Evolutionary conservation across 140 eudicot genomes (phyloP).

Genomic region (Cichorium intybus): DNA sequence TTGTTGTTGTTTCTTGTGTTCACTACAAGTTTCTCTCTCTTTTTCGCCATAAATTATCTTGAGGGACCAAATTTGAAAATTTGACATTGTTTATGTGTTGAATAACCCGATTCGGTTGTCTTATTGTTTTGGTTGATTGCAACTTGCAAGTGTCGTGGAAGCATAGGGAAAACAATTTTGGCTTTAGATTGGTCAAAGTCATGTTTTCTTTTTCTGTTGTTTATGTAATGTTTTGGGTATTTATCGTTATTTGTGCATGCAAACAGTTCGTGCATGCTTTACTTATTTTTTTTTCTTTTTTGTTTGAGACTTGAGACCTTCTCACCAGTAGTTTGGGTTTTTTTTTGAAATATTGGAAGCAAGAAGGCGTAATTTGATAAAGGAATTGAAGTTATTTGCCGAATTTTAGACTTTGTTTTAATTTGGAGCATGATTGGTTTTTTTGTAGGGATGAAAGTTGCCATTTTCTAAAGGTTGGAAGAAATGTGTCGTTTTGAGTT

Average conservation of each 20-base stretch:
- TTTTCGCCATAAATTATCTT: constrained; percentile 8
- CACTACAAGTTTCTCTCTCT: constrained; percentile 17
- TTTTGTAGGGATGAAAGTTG: not conserved
- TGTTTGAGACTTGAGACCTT: not conserved
- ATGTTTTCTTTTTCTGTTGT: not conserved
- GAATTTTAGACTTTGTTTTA: not conserved
- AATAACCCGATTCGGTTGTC: constrained; percentile 26
- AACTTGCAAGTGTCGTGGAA: constrained; percentile 16
- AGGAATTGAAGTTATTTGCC: not conserved
- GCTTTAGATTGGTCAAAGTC: constrained; percentile 16
- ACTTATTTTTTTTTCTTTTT: not conserved
- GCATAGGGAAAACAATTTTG: constrained; percentile 23
- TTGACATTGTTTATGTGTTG: constrained; percentile 18
- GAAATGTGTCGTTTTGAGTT: not conserved
- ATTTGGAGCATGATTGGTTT: not conserved
- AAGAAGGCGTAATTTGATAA: not conserved
- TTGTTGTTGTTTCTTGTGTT: constrained; percentile 53
- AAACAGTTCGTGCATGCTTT: not conserved
- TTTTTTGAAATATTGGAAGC: not conserved
- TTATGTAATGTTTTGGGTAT: constrained; percentile 9
- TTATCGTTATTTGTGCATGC: not conserved
- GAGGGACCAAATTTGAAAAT: constrained; percentile 1
- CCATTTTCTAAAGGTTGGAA: not conserved
- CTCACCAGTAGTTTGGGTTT: not conserved
- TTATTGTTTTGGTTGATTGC: constrained; percentile 23